Percentiles rank a stretch among this genome's conserved stretches.
Evolutionary conservation across 257 asterid species (phyloP).

Genomic region (Verbascum thapsus): DNA sequence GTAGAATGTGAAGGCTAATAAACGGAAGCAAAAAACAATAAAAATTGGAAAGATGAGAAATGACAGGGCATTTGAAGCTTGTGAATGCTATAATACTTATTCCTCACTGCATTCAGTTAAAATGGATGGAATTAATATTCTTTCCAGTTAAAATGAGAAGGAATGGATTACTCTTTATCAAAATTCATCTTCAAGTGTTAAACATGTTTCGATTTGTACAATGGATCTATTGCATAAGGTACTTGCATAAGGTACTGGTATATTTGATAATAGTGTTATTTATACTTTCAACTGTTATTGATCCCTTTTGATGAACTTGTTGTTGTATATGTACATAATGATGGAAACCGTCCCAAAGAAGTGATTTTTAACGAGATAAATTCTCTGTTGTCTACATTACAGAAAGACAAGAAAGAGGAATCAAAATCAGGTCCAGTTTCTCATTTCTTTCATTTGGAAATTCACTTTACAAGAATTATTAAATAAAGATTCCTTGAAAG

Average conservation of each 20-base stretch:
- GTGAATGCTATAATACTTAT: too few relatives aligned
- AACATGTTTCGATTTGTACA: too few relatives aligned
- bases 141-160: too few relatives aligned
- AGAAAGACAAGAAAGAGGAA: constrained; percentile 51
- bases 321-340: constrained; percentile 53
- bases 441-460: constrained; percentile 19
- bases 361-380: constrained; percentile 70
- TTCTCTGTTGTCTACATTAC: constrained; percentile 49
- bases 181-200: too few relatives aligned
- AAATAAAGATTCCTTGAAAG: not conserved
- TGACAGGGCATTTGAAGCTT: too few relatives aligned
- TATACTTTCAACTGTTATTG: constrained; percentile 15
- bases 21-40: too few relatives aligned
- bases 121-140: too few relatives aligned
- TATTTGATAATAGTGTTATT: constrained; percentile 21
- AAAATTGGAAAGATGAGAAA: too few relatives aligned
- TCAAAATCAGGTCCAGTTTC: constrained; percentile 48
- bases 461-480: constrained; percentile 4
- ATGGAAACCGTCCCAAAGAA: constrained; percentile 80
- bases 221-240: too few relatives aligned
- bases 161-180: too few relatives aligned
- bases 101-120: too few relatives aligned
- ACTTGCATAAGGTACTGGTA: constrained; percentile 58
- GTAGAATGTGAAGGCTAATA: too few relatives aligned
- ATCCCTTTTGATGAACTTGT: constrained; percentile 24